These are phyloP conservation scores for Colletotrichum brevisporum DNA, from an alignment of 2,329 filamentous ascomycete species.

Conservation along the genomic window DNA sequence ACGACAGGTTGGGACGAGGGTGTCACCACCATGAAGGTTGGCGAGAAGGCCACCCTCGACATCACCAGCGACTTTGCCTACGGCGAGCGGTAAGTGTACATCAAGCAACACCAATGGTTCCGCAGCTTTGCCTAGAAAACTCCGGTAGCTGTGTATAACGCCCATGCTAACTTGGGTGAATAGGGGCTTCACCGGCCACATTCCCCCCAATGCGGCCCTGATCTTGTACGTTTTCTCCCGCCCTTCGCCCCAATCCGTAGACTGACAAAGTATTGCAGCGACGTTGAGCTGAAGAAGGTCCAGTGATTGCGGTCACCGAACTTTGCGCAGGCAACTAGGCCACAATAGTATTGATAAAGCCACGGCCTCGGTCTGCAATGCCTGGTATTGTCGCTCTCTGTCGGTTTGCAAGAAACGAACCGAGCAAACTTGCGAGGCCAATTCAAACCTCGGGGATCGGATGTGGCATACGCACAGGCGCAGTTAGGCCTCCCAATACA, in stretches of 20 bases:
- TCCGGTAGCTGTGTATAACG: neutral
- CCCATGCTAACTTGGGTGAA: neutral
- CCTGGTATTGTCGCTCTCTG: too few relatives aligned
- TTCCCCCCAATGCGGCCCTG: slow-evolving; percentile 81
- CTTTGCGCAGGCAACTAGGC: neutral
- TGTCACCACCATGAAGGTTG: slow-evolving; percentile 87
- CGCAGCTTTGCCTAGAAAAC: neutral
- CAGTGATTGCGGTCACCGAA: slow-evolving; percentile 51
- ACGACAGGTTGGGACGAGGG: slow-evolving; percentile 85
- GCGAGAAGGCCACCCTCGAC: slow-evolving; percentile 88
- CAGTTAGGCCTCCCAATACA: neutral
- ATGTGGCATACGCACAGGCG: neutral
- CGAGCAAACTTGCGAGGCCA: too few relatives aligned
- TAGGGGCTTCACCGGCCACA: slow-evolving; percentile 84
- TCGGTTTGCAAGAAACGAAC: too few relatives aligned
- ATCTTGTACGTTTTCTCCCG: slow-evolving; percentile 77
- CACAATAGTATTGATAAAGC: too few relatives aligned
- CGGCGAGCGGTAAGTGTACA: slow-evolving; percentile 67
- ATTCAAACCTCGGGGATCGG: too few relatives aligned
- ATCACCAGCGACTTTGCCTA: slow-evolving; percentile 82
- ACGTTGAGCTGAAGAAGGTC: slow-evolving; percentile 78
- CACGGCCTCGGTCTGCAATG: too few relatives aligned
- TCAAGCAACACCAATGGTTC: neutral
- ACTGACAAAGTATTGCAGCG: slow-evolving; percentile 58
- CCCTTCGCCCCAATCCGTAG: neutral